Base-by-base conservation (phyloP, 2,329 filamentous ascomycete species). In the Ramularia endophylla region DNA sequence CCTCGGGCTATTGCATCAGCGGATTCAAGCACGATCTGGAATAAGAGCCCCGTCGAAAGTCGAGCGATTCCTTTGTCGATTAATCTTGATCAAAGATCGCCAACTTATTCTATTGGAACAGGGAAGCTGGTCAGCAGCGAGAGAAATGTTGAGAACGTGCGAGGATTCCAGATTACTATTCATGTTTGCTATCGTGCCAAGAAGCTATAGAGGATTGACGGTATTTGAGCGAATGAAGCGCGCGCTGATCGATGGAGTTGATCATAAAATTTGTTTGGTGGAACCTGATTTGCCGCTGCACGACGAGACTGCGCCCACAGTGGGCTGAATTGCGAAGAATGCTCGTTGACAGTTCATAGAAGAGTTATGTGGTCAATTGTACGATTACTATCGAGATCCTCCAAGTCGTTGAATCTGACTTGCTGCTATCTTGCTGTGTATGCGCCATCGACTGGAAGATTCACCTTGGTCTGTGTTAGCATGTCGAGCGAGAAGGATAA, bases 391-490 rank as follows among this genome's bases (percentile, higher is more conserved):
- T n/a, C n/a, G n/a, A n/a, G n/a, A n/a, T n/a, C n/a, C n/a, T n/a
- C n/a, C n/a, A n/a, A n/a, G n/a, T n/a, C n/a, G n/a, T n/a, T n/a
- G n/a, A n/a, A n/a, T n/a, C n/a, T n/a, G n/a, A n/a, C n/a, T n/a
- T 25, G 22, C 22, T 25, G 11, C 22, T 29, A 46, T 25, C 44
- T 31, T 15, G 44, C 44, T 20, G 32, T 40, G 20, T 36, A 51
- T 9, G 39, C 45, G n/a, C 48, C 48, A 41, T 51, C 48, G 6
- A 51, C 45, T 4, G 47, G 50, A 13, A 50, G 15, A 35, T 46
- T 46, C 7, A 46, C 22, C 22, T 25, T 25, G 6, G 11, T 25
- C 22, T 25, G 6, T 25, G 22, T 25, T 11, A 25, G 22, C 11
- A 6, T 25, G 22, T 11, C 11, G 22, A 6, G 6, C 22, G 6